Percentiles rank a stretch among this genome's conserved stretches.
These are phyloP conservation scores for Berkeleyomyces basicola DNA, from an alignment of 2,329 filamentous ascomycete genomes.

Conservation along the genomic window DNA sequence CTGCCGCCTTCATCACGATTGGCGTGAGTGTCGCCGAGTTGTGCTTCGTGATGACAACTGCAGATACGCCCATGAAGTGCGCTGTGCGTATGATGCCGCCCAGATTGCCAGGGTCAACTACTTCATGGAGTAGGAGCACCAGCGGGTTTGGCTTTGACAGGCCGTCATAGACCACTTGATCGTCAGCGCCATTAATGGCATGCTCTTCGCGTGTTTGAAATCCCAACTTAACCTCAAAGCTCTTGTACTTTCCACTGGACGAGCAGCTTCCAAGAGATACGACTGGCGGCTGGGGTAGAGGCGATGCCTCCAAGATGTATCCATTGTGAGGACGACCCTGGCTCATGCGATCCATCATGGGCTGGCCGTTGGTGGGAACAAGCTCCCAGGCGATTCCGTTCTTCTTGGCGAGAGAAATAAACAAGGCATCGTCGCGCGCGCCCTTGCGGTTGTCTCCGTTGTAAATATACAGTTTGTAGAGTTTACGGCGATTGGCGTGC, in stretches of 20 bases:
- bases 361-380: slow-evolving; percentile 44
- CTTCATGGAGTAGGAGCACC: slow-evolving; percentile 56
- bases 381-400: slow-evolving; percentile 38
- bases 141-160: slow-evolving; percentile 39
- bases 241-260: slow-evolving; percentile 26
- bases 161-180: slow-evolving; percentile 1
- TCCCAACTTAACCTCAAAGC: slow-evolving; percentile 44
- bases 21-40: slow-evolving; percentile 60
- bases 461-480: slow-evolving; percentile 76
- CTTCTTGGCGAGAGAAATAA: slow-evolving; percentile 31
- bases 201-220: slow-evolving; percentile 60
- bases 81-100: slow-evolving; percentile 79
- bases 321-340: slow-evolving; percentile 77
- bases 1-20: slow-evolving; percentile 70
- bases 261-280: slow-evolving; percentile 36
- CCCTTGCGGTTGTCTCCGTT: slow-evolving; percentile 38
- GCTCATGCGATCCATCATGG: slow-evolving; percentile 69
- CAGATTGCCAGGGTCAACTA: slow-evolving; percentile 77
- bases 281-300: slow-evolving; percentile 56
- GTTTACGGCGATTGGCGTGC: slow-evolving; percentile 44
- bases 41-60: slow-evolving; percentile 57
- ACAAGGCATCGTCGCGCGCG: slow-evolving; percentile 26
- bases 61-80: slow-evolving; percentile 78
- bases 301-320: slow-evolving; percentile 71
- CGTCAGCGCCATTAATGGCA: slow-evolving; percentile 45